Evolutionary conservation across 768 basidiomycete genomes (phyloP).

Genomic region (Kwoniella botswanensis): DNA sequence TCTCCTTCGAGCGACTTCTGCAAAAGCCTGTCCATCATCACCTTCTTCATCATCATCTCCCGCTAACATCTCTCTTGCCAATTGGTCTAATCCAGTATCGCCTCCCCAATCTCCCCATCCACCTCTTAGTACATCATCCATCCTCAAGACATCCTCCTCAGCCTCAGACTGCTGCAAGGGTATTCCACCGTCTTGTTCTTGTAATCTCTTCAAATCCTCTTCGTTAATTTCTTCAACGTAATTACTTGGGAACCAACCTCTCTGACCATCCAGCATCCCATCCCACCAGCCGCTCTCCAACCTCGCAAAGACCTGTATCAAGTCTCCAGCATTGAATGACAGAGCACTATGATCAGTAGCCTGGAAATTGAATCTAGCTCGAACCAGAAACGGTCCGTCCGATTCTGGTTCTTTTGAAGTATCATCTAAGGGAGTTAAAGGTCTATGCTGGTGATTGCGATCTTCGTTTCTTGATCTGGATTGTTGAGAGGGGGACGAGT

Average conservation of each 20-base stretch:
- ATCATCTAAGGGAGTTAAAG: slow-evolving; percentile 9
- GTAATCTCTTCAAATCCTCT: slow-evolving; percentile 29
- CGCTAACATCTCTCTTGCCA: slow-evolving; percentile 47
- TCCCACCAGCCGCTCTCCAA: slow-evolving; percentile 99
- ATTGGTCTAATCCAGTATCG: slow-evolving; percentile 34
- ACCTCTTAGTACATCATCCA: slow-evolving; percentile 29
- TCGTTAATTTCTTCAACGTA: slow-evolving; percentile 78
- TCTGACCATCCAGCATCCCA: slow-evolving; percentile 81
- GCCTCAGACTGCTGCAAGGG: slow-evolving; percentile 1
- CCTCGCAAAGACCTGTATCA: slow-evolving; percentile 90
- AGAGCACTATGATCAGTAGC: slow-evolving; percentile 87
- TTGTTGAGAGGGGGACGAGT: background rate
- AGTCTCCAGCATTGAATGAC: slow-evolving; percentile 81
- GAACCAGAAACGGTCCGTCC: slow-evolving; percentile 69
- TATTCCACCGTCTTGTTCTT: slow-evolving; percentile 29
- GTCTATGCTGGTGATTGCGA: background rate
- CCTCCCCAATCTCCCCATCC: slow-evolving; percentile 28
- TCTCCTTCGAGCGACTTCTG: slow-evolving; percentile 12
- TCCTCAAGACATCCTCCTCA: slow-evolving; percentile 23
- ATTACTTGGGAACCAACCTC: slow-evolving; percentile 91
- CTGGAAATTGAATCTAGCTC: slow-evolving; percentile 81
- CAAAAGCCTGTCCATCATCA: slow-evolving; percentile 17
- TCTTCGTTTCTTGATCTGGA: background rate
- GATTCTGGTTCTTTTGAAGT: slow-evolving; percentile 41
- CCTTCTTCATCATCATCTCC: slow-evolving; percentile 25